phyloP scores from a whole-genome alignment of 805 yeast species.

The Wickerhamiella sergipiensis region DNA sequence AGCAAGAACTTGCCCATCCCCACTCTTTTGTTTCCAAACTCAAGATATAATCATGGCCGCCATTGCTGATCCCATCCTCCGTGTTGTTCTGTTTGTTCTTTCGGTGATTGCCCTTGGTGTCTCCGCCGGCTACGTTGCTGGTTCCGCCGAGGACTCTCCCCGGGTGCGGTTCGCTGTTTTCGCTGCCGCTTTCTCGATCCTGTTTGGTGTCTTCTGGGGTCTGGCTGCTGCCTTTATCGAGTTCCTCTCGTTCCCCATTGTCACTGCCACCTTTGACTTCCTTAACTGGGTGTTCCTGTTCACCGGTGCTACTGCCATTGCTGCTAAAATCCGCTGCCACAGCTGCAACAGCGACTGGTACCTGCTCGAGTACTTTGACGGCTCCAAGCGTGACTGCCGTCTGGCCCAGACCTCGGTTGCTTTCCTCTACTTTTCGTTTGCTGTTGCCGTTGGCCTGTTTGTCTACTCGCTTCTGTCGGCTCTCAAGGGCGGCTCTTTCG shows the following conservation, averaged over 20 bases:
- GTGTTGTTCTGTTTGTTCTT: slow-evolving; percentile 62
- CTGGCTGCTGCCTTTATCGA: slow-evolving; percentile 60
- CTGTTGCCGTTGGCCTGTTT: slow-evolving; percentile 54
- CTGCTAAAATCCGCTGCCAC: slow-evolving; percentile 77
- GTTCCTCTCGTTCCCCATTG: slow-evolving; percentile 76
- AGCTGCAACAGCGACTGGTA: slow-evolving; percentile 63
- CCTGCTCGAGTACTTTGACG: slow-evolving; percentile 57
- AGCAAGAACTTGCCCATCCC: not conserved
- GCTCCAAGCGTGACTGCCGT: slow-evolving; percentile 77
- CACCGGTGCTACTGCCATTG: slow-evolving; percentile 89
- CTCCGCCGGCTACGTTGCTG: slow-evolving; percentile 62
- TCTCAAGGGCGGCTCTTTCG: slow-evolving; percentile 47
- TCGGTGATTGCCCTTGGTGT: slow-evolving; percentile 73
- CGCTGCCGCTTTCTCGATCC: slow-evolving; percentile 73
- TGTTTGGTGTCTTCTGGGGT: slow-evolving; percentile 58
- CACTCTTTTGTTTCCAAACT: not conserved
- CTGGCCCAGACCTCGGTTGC: slow-evolving; percentile 79
- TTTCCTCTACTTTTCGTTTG: slow-evolving; percentile 75
- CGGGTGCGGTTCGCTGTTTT: slow-evolving; percentile 84
- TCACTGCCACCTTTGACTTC: slow-evolving; percentile 65
- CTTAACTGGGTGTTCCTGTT: slow-evolving; percentile 84
- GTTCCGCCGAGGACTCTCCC: slow-evolving; percentile 32
- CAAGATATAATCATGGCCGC: slow-evolving; percentile 31
- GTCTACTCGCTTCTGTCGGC: slow-evolving; percentile 36
- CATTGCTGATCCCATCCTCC: slow-evolving; percentile 63